Percentiles rank a stretch among this genome's conserved stretches.
phyloP scores from a whole-genome alignment of 106 monocot genomes.

The Dioscorea dumetorum region DNA sequence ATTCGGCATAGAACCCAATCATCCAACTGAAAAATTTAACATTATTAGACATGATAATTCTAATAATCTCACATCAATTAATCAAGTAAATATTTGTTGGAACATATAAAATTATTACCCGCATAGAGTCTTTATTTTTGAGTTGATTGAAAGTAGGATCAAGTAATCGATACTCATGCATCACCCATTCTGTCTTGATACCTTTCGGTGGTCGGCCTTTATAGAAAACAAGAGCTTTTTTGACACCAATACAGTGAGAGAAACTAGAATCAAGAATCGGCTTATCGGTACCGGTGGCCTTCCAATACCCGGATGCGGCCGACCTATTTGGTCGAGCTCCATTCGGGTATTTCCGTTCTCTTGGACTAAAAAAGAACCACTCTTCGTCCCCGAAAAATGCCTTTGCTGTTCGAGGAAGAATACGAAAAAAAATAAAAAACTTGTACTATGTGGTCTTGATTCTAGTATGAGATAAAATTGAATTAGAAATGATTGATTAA shows the following conservation, averaged over 20 bases:
- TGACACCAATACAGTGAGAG: slow-evolving; percentile 32
- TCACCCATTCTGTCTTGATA: slow-evolving; percentile 57
- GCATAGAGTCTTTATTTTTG: slow-evolving; percentile 24
- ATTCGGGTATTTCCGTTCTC: slow-evolving; percentile 40
- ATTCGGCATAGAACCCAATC: slow-evolving; percentile 46
- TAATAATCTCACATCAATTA: neutral
- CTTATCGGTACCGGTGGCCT: slow-evolving; percentile 42
- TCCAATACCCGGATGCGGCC: slow-evolving; percentile 33
- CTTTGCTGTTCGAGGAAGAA: slow-evolving; percentile 19
- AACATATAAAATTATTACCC: slow-evolving; percentile 8
- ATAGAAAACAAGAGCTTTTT: slow-evolving; percentile 45
- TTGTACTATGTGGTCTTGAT: neutral
- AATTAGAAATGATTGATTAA: neutral
- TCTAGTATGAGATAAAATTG: neutral
- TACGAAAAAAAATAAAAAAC: neutral
- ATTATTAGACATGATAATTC: neutral
- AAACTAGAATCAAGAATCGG: slow-evolving; percentile 27
- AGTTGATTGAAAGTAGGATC: neutral
- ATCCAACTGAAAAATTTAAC: slow-evolving; percentile 18
- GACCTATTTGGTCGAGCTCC: slow-evolving; percentile 32
- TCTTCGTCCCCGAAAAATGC: slow-evolving; percentile 40
- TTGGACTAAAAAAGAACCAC: slow-evolving; percentile 48
- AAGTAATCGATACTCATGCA: slow-evolving; percentile 64
- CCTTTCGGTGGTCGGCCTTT: slow-evolving; percentile 35
- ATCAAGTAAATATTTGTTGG: neutral